These are phyloP conservation scores for Guyanaporus albipodus DNA, from an alignment of 768 basidiomycete species.

Conservation along the genomic window DNA sequence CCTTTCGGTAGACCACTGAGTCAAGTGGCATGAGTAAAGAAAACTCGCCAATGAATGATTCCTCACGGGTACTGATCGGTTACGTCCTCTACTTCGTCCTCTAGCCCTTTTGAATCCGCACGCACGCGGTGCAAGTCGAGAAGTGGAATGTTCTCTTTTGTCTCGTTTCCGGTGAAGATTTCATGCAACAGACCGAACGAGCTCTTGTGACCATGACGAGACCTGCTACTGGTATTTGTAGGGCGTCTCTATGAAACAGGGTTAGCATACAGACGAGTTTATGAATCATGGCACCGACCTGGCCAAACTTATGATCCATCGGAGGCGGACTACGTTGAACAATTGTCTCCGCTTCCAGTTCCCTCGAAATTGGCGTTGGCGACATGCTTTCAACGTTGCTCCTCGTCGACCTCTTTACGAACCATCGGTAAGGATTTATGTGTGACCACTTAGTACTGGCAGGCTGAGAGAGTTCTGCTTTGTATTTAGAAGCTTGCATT, in stretches of 20 bases:
- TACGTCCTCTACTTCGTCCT: conserved; percentile 47
- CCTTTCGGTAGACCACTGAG: conserved; percentile 55
- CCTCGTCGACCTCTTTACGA: conserved; percentile 67
- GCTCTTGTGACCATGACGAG: conserved; percentile 50
- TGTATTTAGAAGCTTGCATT: conserved; percentile 72
- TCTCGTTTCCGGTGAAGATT: conserved; percentile 57
- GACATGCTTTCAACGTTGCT: conserved; percentile 70
- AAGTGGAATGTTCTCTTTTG: conserved; percentile 55
- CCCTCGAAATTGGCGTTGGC: conserved; percentile 70
- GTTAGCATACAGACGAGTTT: conserved; percentile 11
- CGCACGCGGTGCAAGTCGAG: conserved; percentile 44
- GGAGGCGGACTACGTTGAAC: conserved; percentile 55
- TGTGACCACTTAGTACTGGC: conserved; percentile 57
- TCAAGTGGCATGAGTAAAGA: conserved; percentile 2
- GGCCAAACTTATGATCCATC: conserved; percentile 24
- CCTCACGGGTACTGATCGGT: conserved; percentile 71
- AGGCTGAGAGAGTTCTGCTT: conserved; percentile 54
- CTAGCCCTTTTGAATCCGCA: conserved; percentile 28
- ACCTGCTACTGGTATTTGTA: conserved; percentile 28
- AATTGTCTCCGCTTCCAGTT: conserved; percentile 76
- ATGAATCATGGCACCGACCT: conserved; percentile 26
- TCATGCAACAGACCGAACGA: conserved; percentile 60
- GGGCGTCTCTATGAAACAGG: conserved; percentile 5
- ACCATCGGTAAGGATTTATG: conserved; percentile 84
- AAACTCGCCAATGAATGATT: conserved; percentile 1